Evolutionary conservation across 1,284 basidiomycete genomes (phyloP), one percentile per base, ranked within the genome.

Genomic region (Moniliophthora roreri): DNA sequence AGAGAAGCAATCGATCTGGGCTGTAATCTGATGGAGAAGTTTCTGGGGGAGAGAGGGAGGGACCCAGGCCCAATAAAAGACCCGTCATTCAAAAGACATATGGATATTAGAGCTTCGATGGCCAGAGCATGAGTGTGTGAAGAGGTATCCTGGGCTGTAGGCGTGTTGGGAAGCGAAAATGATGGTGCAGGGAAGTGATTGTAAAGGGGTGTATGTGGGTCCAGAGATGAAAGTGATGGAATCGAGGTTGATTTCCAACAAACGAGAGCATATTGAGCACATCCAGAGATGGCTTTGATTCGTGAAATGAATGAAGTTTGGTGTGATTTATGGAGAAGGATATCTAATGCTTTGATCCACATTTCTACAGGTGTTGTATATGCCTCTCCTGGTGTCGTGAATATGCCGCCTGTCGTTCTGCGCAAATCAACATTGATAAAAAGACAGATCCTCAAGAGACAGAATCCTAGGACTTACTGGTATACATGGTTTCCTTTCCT

Each of bases 361-460:
- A 92, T 89, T 62, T 91, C 89, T 34, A 91, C 80, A 1, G 90
- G 89, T 3, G 87, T 89, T 28, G 88, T 91, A 64, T 88, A 90
- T 23, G 87, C 87, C 70, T 91, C 89, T 32, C 89, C 89, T 2
- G 87, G 86, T 0, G 88, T 89, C 38, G 89, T 91, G 68, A 91
- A 90, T 57, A 91, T 89, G 5, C 89, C 90, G 39, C 89, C 87
- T 59, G 88, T 85, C 1, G 89, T 92, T 67, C 90, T 92, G 54
- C 5, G 40, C n/a, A n/a, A n/a, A n/a, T n/a, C n/a, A n/a, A n/a
- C n/a, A n/a, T n/a, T n/a, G n/a, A n/a, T n/a, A n/a, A n/a, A n/a
- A n/a, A n/a, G n/a, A n/a, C n/a, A n/a, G n/a, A n/a, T n/a, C n/a
- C n/a, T n/a, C n/a, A n/a, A n/a, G n/a, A n/a, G n/a, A n/a, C n/a